Evolutionary conservation across 345 rosid genomes (phyloP), one percentile per base, ranked within the genome.

Genomic region (Diplotaxis tenuifolia): DNA sequence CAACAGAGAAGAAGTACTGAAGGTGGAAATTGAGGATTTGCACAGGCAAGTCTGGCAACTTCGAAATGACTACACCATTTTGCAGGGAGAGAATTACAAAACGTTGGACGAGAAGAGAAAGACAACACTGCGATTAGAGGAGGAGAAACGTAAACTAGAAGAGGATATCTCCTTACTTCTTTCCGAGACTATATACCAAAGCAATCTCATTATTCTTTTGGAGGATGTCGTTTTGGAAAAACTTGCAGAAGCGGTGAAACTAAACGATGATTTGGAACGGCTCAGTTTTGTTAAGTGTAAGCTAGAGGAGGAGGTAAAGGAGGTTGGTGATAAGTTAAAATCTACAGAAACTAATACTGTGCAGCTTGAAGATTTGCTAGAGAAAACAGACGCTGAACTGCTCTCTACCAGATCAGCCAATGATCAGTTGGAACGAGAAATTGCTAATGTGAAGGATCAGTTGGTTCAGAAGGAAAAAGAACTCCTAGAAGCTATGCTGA

Each of bases 1-100:
- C 68, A 60, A 61, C 79, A 87, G 73, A 74, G 95, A 88, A 79
- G 86, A 83, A 73, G 82, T 53, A 8, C 69, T 91, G 84, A 83
- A 76, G 62, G 79, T 73, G 72, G 90, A 88, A 74, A 73, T 86
- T 55, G 82, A 67, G 79, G 64, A 74, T 81, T 68, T 86, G 70
- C 89, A 58, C 9, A 80, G 55, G 75, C 81, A 84, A 70, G 78
- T 86, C 65, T 72, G 62, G 67, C 82, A 79, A 53, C 70, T 85
- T 77, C 84, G 65, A 72, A 83, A 72, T 70, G 84, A 81, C 60
- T 78, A 75, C 74, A 69, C 66, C 67, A 72, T 55, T 70, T 72
- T 90, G 72, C 80, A 82, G 79, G 85, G 74, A 64, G 86, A 88
- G 73, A 89, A 82, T 50, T 59, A 49, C 81, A 85, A 81, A 61